These are phyloP conservation scores for Leersia perrieri DNA, from an alignment of 176 grass and related monocot species.

Conservation along the genomic window DNA sequence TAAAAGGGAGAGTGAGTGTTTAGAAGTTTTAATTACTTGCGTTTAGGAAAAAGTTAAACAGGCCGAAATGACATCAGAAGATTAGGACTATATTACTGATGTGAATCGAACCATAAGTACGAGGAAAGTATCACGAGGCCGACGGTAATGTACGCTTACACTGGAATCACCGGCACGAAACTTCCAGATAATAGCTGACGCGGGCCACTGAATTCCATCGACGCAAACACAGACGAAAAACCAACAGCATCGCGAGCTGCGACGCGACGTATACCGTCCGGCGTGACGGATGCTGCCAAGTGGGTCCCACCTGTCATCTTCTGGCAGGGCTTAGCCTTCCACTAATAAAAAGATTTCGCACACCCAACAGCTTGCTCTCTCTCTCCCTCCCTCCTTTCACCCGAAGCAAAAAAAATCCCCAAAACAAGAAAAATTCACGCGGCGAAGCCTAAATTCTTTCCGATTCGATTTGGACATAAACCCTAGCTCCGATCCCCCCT, in stretches of 20 bases:
- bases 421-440: constrained; percentile 1
- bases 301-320: neutral
- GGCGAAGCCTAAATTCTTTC: neutral
- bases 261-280: neutral
- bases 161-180: neutral
- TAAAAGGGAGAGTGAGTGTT: too few species aligned
- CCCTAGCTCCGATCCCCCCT: neutral
- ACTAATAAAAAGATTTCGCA: constrained; percentile 14
- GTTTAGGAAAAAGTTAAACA: too few species aligned
- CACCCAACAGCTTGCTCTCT: neutral
- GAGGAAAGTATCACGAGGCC: too few species aligned
- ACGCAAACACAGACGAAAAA: neutral
- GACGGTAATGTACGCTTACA: too few species aligned
- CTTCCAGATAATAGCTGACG: neutral
- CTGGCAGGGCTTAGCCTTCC: neutral
- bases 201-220: neutral
- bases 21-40: too few species aligned
- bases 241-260: neutral
- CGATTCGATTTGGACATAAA: neutral
- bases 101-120: too few species aligned
- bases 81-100: too few species aligned
- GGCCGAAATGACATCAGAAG: too few species aligned
- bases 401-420: constrained; percentile 17
- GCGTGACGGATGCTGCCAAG: neutral
- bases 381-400: constrained; percentile 7